Conservation (phyloP, 441 rosid genomes). For the Pelargonium cotyledonis region DNA sequence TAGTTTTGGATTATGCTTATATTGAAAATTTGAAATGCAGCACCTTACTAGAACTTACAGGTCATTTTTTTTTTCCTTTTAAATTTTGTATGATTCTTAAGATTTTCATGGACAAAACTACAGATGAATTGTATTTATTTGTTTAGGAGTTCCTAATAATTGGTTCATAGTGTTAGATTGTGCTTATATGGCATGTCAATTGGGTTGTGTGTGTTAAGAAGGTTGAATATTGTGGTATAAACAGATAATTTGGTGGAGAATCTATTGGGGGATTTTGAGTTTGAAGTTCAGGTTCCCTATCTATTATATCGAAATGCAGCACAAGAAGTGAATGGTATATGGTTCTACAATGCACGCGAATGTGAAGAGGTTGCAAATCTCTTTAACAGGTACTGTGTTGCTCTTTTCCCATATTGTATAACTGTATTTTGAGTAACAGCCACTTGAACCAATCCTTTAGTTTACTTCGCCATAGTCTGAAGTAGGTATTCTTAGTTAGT, state of each 20-base stretch:
- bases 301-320: conserved; percentile 54
- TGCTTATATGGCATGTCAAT: too few species aligned
- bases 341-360: conserved; percentile 65
- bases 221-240: conserved; percentile 18
- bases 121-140: too few species aligned
- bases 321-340: conserved; percentile 75
- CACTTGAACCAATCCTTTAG: not conserved
- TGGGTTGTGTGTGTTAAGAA: conserved; percentile 10
- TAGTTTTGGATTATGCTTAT: too few species aligned
- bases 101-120: too few species aligned
- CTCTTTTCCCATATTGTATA: not conserved
- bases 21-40: too few species aligned
- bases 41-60: too few species aligned
- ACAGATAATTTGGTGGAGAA: conserved; percentile 67
- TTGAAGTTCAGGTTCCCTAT: conserved; percentile 64
- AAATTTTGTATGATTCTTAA: too few species aligned
- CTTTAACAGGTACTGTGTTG: conserved; percentile 41
- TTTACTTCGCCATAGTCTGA: not conserved
- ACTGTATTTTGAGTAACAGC: not conserved
- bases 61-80: too few species aligned
- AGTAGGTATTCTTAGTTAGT: not conserved
- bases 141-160: too few species aligned
- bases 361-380: conserved; percentile 67
- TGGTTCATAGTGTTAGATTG: too few species aligned
- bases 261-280: conserved; percentile 69